These are phyloP conservation scores for Dendrobium nobile DNA, from an alignment of 106 monocot genomes.

Conservation along the genomic window DNA sequence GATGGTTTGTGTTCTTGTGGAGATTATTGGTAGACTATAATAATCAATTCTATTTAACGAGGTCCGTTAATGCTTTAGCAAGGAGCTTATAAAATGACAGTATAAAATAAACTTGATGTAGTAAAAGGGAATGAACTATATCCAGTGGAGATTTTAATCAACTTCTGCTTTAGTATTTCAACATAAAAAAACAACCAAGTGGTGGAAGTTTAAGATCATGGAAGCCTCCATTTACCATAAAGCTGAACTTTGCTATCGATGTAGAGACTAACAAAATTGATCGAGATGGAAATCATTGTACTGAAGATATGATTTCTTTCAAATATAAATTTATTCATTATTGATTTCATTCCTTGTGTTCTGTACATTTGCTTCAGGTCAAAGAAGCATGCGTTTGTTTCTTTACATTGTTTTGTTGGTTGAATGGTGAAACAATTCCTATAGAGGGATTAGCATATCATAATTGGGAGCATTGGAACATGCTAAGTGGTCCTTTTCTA, in stretches of 20 bases:
- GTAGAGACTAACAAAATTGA: background rate
- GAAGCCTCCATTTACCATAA: background rate
- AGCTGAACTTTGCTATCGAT: too few species aligned
- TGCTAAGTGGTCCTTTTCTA: too few species aligned
- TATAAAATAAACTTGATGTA: background rate
- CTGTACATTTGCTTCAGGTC: background rate
- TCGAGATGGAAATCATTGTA: background rate
- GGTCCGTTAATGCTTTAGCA: background rate
- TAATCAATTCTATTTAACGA: background rate
- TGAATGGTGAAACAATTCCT: background rate
- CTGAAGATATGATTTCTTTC: background rate
- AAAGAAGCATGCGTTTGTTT: background rate
- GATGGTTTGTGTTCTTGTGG: conserved; percentile 61
- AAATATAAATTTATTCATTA: background rate
- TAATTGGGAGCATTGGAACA: too few species aligned
- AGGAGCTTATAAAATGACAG: background rate
- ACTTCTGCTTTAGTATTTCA: background rate
- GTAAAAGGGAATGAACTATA: background rate
- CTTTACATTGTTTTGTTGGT: background rate
- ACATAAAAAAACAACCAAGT: too few species aligned
- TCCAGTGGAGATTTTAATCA: background rate
- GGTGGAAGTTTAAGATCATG: background rate
- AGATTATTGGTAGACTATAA: conserved; percentile 40
- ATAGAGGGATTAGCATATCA: background rate
- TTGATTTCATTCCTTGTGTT: background rate